phyloP scores from a whole-genome alignment of 2,329 filamentous ascomycete species.

The Fusarium buxicola region DNA sequence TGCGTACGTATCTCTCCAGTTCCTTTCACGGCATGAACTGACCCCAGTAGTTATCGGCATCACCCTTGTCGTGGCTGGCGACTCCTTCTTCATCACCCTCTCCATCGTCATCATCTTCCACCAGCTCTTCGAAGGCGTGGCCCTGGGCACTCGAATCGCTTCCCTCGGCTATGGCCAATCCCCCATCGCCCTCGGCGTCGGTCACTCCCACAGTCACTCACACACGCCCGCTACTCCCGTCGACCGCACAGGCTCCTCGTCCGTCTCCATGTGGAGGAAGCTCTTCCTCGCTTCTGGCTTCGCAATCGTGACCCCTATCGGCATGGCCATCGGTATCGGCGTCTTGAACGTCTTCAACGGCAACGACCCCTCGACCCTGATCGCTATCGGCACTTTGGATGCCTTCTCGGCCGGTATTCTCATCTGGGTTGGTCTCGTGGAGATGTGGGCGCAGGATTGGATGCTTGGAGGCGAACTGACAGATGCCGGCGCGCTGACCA shows the following conservation, averaged over 20 bases:
- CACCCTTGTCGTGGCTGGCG: conserved; percentile 69
- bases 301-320: conserved; percentile 77
- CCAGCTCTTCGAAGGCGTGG: conserved; percentile 82
- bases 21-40: background rate
- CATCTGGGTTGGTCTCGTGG: conserved; percentile 80
- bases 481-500: conserved; percentile 60
- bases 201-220: conserved; percentile 30
- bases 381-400: conserved; percentile 79
- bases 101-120: conserved; percentile 79
- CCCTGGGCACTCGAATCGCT: conserved; percentile 77
- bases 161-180: conserved; percentile 57
- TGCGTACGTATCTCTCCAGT: conserved; percentile 59
- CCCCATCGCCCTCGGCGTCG: conserved; percentile 24
- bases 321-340: conserved; percentile 83
- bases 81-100: conserved; percentile 66
- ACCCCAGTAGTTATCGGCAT: conserved; percentile 66
- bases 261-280: conserved; percentile 62
- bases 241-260: conserved; percentile 31
- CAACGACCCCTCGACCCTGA: conserved; percentile 73
- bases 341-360: conserved; percentile 78
- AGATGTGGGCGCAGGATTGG: conserved; percentile 85
- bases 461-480: conserved; percentile 67
- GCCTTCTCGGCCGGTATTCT: conserved; percentile 80
- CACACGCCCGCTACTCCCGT: conserved; percentile 35
- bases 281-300: conserved; percentile 71